These are phyloP conservation scores for Albatrellus ellisii DNA, from an alignment of 768 basidiomycete species.

Conservation along the genomic window DNA sequence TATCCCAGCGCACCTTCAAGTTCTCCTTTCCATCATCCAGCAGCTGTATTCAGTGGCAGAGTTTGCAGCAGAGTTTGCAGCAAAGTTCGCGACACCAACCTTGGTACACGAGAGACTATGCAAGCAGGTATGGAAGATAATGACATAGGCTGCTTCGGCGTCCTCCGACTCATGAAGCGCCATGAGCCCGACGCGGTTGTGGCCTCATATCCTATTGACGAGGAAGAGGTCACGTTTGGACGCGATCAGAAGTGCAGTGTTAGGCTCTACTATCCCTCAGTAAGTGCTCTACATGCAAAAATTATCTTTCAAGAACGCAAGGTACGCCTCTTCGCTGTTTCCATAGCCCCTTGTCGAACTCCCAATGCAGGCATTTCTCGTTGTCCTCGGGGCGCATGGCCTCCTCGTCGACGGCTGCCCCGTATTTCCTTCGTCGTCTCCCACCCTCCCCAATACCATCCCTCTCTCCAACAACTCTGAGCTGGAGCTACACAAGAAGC, in stretches of 20 bases:
- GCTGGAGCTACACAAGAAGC: conserved; percentile 55
- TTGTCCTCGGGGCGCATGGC: conserved; percentile 46
- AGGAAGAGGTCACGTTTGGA: conserved; percentile 54
- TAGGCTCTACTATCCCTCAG: conserved; percentile 52
- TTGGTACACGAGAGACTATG: too few relatives aligned
- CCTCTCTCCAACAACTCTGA: conserved; percentile 53
- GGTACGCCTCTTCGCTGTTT: conserved; percentile 22
- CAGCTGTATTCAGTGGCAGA: too few relatives aligned
- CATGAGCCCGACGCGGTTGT: conserved; percentile 32
- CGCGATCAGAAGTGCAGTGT: conserved; percentile 51
- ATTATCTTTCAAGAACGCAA: conserved; percentile 54
- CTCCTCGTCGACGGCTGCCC: conserved; percentile 48
- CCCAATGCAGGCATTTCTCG: conserved; percentile 44
- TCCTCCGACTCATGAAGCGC: conserved; percentile 48
- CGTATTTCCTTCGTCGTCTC: conserved; percentile 30
- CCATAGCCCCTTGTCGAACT: neutral
- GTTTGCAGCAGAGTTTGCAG: too few relatives aligned
- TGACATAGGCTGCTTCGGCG: conserved; percentile 54
- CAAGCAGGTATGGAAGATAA: conserved; percentile 24
- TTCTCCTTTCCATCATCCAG: neutral
- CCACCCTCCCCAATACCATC: conserved; percentile 31
- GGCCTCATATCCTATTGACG: conserved; percentile 63
- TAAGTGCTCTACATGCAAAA: conserved; percentile 53
- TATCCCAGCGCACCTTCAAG: too few relatives aligned
- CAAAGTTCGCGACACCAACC: too few relatives aligned